Percentiles rank a stretch among this genome's conserved stretches.
Conservation (phyloP, 441 rosid genomes). For the Populus hybrid region DNA sequence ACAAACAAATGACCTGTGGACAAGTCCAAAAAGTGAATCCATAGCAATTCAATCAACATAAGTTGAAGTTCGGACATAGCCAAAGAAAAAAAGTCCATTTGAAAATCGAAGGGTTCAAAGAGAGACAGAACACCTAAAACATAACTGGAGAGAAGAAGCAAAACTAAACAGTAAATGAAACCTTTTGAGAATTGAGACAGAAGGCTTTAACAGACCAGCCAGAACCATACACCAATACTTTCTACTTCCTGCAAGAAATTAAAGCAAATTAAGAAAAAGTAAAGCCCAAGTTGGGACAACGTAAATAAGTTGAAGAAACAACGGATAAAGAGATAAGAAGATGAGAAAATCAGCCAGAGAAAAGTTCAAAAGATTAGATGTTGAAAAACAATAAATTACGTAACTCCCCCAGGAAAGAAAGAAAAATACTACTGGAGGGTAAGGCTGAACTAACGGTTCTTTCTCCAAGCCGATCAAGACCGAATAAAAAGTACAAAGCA, state of each 20-base stretch:
- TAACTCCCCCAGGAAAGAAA: not conserved
- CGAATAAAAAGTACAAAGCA: not conserved
- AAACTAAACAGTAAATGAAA: constrained; percentile 2
- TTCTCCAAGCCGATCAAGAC: not conserved
- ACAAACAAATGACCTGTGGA: constrained; percentile 30
- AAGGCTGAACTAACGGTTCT: not conserved
- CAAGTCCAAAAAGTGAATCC: constrained; percentile 13
- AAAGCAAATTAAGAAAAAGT: constrained; percentile 13
- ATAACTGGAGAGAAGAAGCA: not conserved
- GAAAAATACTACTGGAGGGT: not conserved
- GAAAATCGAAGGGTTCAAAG: constrained; percentile 3
- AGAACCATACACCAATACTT: constrained; percentile 7
- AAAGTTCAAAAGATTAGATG: constrained; percentile 19
- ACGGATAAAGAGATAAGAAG: constrained; percentile 35
- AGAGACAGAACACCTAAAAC: not conserved
- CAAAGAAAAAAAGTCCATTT: not conserved
- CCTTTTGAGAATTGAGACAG: not conserved
- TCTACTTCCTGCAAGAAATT: constrained; percentile 1
- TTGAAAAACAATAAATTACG: constrained; percentile 7
- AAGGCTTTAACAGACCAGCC: constrained; percentile 9
- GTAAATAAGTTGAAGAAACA: constrained; percentile 22
- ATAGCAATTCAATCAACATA: not conserved
- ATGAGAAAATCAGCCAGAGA: constrained; percentile 18
- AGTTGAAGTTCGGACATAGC: not conserved
- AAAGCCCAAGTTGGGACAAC: constrained; percentile 15